phyloP scores from a whole-genome alignment of 2,329 filamentous ascomycete species.

The Fusarium virguliforme region DNA sequence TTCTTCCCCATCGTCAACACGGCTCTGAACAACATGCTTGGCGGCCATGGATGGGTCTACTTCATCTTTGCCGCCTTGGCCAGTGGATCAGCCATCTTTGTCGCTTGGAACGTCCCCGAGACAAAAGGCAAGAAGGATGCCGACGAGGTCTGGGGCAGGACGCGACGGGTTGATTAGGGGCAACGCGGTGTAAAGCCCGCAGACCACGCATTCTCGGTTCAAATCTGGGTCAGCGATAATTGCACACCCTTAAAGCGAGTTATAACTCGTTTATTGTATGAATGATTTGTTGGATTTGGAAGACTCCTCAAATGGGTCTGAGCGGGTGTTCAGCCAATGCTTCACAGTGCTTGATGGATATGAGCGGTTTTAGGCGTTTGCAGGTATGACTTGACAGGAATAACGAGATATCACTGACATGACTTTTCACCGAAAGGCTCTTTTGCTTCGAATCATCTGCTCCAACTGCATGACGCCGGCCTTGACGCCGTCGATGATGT shows the following conservation, averaged over 20 bases:
- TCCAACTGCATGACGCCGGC: conserved; percentile 77
- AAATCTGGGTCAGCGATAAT: conserved; percentile 10
- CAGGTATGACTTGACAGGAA: conserved; percentile 20
- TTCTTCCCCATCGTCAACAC: conserved; percentile 93
- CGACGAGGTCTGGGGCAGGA: conserved; percentile 92
- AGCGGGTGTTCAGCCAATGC: neutral
- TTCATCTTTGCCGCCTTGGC: conserved; percentile 90
- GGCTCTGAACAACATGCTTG: conserved; percentile 73
- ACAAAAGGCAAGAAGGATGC: conserved; percentile 87
- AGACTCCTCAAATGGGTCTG: neutral
- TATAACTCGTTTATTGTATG: neutral
- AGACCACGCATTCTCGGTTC: neutral
- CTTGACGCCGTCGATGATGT: conserved; percentile 85
- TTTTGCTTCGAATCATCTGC: conserved; percentile 64
- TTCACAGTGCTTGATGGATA: conserved; percentile 23
- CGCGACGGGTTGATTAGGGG: conserved; percentile 66
- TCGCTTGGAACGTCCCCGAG: conserved; percentile 84
- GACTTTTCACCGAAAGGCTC: conserved; percentile 55
- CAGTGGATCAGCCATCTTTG: conserved; percentile 78
- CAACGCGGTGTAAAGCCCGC: neutral
- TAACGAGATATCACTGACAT: conserved; percentile 18
- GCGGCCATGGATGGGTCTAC: conserved; percentile 87
- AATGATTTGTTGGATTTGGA: neutral
- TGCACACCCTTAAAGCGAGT: neutral
- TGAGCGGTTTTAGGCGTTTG: conserved; percentile 16